A percentile compares a stretch with the other conserved stretches of the same genome.
Evolutionary conservation across 228 moss, liverwort and hornwort genomes (phyloP).

Genomic region (Sphagnum magellanicum): DNA sequence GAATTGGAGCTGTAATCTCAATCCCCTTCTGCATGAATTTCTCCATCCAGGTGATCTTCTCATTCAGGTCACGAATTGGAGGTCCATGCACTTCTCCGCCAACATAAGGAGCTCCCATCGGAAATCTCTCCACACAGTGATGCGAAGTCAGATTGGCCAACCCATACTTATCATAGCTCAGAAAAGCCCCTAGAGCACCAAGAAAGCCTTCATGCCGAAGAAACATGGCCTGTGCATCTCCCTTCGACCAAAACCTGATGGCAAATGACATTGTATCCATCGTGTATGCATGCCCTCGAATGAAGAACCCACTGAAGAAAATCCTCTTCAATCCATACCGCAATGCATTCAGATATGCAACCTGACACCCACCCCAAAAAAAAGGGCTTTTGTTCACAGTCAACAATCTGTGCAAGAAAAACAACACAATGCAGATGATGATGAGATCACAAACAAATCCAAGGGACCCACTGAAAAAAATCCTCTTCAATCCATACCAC

Average conservation of each 20-base stretch:
- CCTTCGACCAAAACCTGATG: conserved; percentile 93
- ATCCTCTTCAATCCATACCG: conserved; percentile 91
- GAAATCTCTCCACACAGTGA: conserved; percentile 92
- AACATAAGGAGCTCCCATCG: conserved; percentile 91
- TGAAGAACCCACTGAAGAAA: conserved; percentile 96
- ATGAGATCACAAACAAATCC: too few relatives aligned
- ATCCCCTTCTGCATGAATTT: conserved; percentile 74
- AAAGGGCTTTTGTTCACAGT: neutral
- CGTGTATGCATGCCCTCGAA: conserved; percentile 92
- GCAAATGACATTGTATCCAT: conserved; percentile 99
- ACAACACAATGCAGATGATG: too few relatives aligned
- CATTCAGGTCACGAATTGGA: conserved; percentile 79
- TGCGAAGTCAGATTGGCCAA: conserved; percentile 66
- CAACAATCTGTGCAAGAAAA: too few relatives aligned
- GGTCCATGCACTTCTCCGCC: conserved; percentile 84
- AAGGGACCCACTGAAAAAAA: conserved; percentile 94
- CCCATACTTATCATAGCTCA: conserved; percentile 91
- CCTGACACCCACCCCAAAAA: conserved; percentile 19
- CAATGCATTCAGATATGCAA: conserved; percentile 85
- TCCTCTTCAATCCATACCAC: conserved; percentile 84
- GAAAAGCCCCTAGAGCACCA: conserved; percentile 84
- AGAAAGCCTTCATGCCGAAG: conserved; percentile 87
- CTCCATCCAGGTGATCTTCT: conserved; percentile 99
- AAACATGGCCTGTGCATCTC: conserved; percentile 94
- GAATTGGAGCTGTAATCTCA: conserved; percentile 89